Percentiles rank a stretch among this genome's conserved stretches.
Evolutionary conservation across 2,329 filamentous ascomycete genomes (phyloP).

Genomic region (Claviceps purpurea): DNA sequence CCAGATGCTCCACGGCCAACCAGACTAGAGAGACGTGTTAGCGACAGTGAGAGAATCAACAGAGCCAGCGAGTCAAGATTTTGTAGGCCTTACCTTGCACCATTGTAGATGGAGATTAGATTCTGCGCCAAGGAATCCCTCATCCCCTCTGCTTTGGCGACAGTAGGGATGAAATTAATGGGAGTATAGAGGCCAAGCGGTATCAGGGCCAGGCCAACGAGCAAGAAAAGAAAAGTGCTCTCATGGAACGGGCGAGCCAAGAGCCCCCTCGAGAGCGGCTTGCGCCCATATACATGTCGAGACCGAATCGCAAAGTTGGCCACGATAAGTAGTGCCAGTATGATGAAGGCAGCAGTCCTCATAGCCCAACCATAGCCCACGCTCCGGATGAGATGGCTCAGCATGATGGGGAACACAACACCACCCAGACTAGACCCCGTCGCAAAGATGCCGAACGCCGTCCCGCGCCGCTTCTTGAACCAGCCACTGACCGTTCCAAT

Average conservation of each 20-base stretch:
- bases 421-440: constrained; percentile 25
- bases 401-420: constrained; percentile 27
- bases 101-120: constrained; percentile 13
- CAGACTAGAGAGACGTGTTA: constrained; percentile 5
- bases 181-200: constrained; percentile 19
- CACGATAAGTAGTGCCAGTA: constrained; percentile 19
- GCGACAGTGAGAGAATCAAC: too few species aligned
- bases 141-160: constrained; percentile 10
- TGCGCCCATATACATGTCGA: constrained; percentile 3
- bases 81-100: constrained; percentile 6
- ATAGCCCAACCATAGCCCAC: constrained; percentile 28
- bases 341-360: constrained; percentile 24
- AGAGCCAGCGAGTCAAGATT: too few species aligned
- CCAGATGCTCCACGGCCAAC: constrained; percentile 12
- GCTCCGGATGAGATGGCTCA: constrained; percentile 19
- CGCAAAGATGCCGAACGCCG: constrained; percentile 22
- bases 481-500: constrained; percentile 19
- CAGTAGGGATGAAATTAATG: constrained; percentile 14
- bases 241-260: constrained; percentile 13
- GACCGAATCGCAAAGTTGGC: constrained; percentile 21
- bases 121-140: constrained; percentile 9
- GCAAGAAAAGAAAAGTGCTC: constrained; percentile 12
- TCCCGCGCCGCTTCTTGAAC: constrained; percentile 21
- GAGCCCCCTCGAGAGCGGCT: constrained; percentile 1
- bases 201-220: constrained; percentile 15